Evolutionary conservation across 2,329 filamentous ascomycete genomes (phyloP).

Genomic region (Chaetomiaceae sp.): DNA sequence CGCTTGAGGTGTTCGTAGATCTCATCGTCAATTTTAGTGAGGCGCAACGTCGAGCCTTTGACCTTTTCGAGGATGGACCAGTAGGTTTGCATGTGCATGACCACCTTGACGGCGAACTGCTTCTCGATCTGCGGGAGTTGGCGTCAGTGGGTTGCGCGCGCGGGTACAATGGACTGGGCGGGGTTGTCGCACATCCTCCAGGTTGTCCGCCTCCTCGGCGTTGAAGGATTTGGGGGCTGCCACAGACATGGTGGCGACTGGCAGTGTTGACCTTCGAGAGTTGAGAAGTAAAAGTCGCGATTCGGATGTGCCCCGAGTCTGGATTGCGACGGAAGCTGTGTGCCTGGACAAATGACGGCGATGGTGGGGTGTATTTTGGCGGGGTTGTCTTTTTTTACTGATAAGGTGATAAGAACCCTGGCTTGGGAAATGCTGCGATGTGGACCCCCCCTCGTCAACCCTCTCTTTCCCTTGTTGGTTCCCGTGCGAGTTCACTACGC

Average conservation of each 20-base stretch:
- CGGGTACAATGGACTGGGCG: conserved; percentile 3
- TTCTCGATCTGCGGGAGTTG: conserved; percentile 74
- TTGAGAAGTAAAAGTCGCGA: neutral
- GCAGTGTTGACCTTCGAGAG: neutral
- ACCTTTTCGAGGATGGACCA: conserved; percentile 92
- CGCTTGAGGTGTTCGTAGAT: conserved; percentile 84
- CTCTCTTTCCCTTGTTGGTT: neutral
- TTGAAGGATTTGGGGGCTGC: conserved; percentile 57
- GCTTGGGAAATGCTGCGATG: too few relatives aligned
- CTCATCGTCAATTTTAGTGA: conserved; percentile 93
- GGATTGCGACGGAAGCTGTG: neutral
- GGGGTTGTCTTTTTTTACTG: neutral
- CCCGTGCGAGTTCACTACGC: too few relatives aligned
- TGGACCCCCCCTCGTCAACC: too few relatives aligned
- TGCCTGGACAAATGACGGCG: neutral
- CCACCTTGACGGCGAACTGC: conserved; percentile 97
- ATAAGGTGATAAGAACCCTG: neutral
- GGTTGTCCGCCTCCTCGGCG: conserved; percentile 51
- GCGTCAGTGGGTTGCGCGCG: neutral
- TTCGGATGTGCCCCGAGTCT: too few relatives aligned
- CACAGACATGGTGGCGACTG: conserved; percentile 28
- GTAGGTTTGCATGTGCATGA: conserved; percentile 95
- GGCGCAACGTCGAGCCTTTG: conserved; percentile 78
- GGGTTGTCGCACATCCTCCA: conserved; percentile 48
- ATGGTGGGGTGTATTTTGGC: neutral